Base-by-base conservation (phyloP, 2,329 filamentous ascomycete genomes). In the Plectosphaerella cucumerina region DNA sequence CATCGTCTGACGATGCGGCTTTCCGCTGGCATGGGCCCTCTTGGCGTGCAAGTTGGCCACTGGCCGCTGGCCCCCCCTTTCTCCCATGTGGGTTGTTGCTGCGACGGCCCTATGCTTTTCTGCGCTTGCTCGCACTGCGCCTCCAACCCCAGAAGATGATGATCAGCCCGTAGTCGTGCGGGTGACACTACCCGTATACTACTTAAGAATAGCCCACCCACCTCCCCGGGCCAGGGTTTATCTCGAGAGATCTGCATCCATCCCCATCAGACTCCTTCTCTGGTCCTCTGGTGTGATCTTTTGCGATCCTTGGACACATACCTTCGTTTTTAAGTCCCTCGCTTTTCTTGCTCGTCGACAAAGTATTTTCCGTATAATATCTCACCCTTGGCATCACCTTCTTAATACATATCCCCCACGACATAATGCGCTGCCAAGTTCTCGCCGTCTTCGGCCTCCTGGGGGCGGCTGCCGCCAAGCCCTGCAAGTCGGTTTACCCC, bases 381-480 rank as follows among this genome's bases (percentile, higher is more conserved):
- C n/a, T n/a, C n/a, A n/a, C 26, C 26, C 26, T 11, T 31, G 26
- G 26, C 26, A 23, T 14, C 18, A 18, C 20, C 35, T 39, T 35
- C 17, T 17, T 47, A 23, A 17, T 37, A 26, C 33, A 21, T 37
- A 23, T 18, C 21, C 20, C 43, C n/a, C 33, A 39, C 20, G 18
- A 47, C 45, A 47, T 37, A 33, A 47, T 47, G 45, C 45, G 45
- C 18, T 47, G 33, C 45, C 33, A 47, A n/a, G 33, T 47, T 34
- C 15, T 47, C 33, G n/a, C 45, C 21, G 20, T 47, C 45, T 20
- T 47, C 33, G 45, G 45, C 34, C 21, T 47, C 18, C 33, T 47
- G 33, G 45, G 31, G 17, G 18, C 43, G n/a, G 43, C 43, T n/a
- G n/a, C 26, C 23, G 21, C 43, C 12, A 26, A 23, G 17, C 43